These are phyloP conservation scores for Yamadazyma diddensiae DNA, from an alignment of 1,139 yeast genomes.

Conservation along the genomic window DNA sequence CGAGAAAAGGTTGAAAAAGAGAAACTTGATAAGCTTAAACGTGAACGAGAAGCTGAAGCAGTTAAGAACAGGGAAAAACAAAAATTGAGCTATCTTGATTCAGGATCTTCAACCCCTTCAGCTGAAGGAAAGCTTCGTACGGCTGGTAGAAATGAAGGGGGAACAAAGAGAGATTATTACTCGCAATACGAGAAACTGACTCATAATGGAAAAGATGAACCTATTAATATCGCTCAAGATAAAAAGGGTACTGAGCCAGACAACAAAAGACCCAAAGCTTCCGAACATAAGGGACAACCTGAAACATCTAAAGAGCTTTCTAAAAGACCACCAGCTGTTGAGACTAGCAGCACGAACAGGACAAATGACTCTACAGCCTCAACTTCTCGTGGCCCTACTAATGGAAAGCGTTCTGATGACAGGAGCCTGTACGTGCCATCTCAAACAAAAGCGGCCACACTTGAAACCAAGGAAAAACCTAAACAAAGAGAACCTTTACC, in stretches of 20 bases:
- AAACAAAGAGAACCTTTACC: constrained; percentile 13
- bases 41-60: constrained; percentile 7
- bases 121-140: constrained; percentile 9
- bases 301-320: too few relatives aligned
- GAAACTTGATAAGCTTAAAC: constrained; percentile 11
- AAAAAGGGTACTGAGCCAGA: neutral
- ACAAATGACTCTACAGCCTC: neutral
- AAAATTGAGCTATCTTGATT: constrained; percentile 23
- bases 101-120: constrained; percentile 2
- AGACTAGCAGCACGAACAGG: neutral
- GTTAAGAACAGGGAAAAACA: constrained; percentile 11
- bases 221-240: too few relatives aligned
- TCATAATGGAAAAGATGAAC: too few relatives aligned
- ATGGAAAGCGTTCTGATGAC: constrained; percentile 1
- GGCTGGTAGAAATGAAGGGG: constrained; percentile 18
- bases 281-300: too few relatives aligned
- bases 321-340: too few relatives aligned
- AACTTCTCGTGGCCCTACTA: neutral
- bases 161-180: constrained; percentile 29
- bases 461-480: neutral
- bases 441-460: constrained; percentile 3
- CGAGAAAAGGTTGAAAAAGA: constrained; percentile 17
- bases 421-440: constrained; percentile 6
- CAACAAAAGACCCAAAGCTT: too few relatives aligned
- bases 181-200: constrained; percentile 20